Conservation (phyloP, 148 eudicot species). For the Dysphania ambrosioides region DNA sequence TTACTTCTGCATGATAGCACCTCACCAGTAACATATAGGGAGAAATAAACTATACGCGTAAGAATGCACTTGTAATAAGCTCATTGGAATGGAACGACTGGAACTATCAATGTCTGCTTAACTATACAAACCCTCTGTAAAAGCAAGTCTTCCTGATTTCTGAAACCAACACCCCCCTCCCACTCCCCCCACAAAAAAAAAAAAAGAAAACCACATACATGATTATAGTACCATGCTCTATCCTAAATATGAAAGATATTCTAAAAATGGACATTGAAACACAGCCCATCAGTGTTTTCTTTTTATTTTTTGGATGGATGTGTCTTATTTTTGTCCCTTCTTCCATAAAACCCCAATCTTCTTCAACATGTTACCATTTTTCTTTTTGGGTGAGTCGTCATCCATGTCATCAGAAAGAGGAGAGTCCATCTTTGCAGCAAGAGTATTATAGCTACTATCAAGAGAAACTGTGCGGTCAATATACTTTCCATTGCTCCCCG, state of each 20-base stretch:
- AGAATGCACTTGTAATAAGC: conserved; percentile 4
- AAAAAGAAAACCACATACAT: conserved; percentile 5
- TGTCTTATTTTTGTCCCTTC: conserved; percentile 63
- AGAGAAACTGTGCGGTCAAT: conserved; percentile 60
- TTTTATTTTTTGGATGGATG: too few relatives aligned
- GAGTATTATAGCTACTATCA: conserved; percentile 46
- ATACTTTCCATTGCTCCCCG: conserved; percentile 49
- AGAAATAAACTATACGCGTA: background rate
- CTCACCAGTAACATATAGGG: too few relatives aligned
- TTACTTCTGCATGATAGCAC: too few relatives aligned
- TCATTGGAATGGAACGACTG: background rate
- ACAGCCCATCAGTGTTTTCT: background rate
- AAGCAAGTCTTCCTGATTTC: conserved; percentile 10
- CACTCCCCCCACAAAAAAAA: too few relatives aligned
- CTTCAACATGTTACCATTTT: conserved; percentile 68
- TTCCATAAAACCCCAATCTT: conserved; percentile 71
- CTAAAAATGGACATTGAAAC: background rate
- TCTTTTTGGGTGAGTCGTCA: conserved; percentile 72
- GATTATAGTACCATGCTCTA: conserved; percentile 7
- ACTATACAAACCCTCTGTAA: conserved; percentile 15
- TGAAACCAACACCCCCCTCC: too few relatives aligned
- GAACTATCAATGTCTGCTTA: conserved; percentile 7
- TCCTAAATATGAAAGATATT: conserved; percentile 6
- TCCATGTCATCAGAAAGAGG: conserved; percentile 68
- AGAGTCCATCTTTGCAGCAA: conserved; percentile 63